Evolutionary conservation across 116 monocot genomes (phyloP).

Genomic region (Dioscorea cayenensis): DNA sequence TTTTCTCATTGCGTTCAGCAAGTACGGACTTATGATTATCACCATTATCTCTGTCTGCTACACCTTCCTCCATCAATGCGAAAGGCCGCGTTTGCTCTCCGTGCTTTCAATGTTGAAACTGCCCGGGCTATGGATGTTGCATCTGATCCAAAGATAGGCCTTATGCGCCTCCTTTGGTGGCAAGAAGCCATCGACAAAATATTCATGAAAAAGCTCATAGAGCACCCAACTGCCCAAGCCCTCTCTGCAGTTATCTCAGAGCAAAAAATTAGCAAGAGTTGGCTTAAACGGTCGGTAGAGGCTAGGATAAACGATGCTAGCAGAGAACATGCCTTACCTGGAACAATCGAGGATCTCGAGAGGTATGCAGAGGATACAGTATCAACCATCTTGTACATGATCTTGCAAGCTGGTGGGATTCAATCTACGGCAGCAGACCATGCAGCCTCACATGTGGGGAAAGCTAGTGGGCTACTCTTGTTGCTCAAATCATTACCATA

Average conservation of each 20-base stretch:
- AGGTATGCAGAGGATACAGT: slow-evolving; percentile 75
- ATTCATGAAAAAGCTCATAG: slow-evolving; percentile 48
- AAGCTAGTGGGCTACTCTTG: slow-evolving; percentile 76
- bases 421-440: slow-evolving; percentile 73
- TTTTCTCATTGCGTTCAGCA: slow-evolving; percentile 86
- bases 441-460: slow-evolving; percentile 92
- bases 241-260: slow-evolving; percentile 62
- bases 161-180: slow-evolving; percentile 98
- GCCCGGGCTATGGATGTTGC: slow-evolving; percentile 77
- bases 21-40: slow-evolving; percentile 85
- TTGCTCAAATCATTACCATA: slow-evolving; percentile 81
- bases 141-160: slow-evolving; percentile 76
- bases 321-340: slow-evolving; percentile 33
- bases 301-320: slow-evolving; percentile 77
- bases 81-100: slow-evolving; percentile 79
- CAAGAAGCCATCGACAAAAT: slow-evolving; percentile 69
- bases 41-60: slow-evolving; percentile 88
- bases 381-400: slow-evolving; percentile 72
- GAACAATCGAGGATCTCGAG: slow-evolving; percentile 50
- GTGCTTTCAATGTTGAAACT: slow-evolving; percentile 84
- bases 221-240: slow-evolving; percentile 76
- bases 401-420: slow-evolving; percentile 77
- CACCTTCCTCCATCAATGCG: slow-evolving; percentile 64
- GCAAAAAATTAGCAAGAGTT: slow-evolving; percentile 65
- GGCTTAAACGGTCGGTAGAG: slow-evolving; percentile 78